Conservation (phyloP, 164 flowering plant species). For the Platanus orientalis region DNA sequence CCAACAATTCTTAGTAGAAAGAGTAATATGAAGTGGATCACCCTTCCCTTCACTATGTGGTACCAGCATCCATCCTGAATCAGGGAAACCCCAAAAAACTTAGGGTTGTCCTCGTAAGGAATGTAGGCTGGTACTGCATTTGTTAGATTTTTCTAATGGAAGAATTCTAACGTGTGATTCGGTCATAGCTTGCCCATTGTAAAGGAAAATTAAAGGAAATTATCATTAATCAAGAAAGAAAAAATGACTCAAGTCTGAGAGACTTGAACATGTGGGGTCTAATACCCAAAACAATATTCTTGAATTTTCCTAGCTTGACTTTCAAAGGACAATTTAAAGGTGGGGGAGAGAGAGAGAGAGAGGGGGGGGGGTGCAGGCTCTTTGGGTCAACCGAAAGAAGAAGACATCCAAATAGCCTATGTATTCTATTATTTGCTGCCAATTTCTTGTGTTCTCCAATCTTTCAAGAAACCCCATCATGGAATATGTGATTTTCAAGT, state of each 20-base stretch:
- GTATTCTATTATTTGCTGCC: not conserved
- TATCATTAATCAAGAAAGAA: no score
- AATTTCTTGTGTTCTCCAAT: constrained; percentile 3
- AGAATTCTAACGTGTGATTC: no score
- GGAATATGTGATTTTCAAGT: constrained; percentile 3
- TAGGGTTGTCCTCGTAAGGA: no score
- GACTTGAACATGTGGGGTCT: not conserved
- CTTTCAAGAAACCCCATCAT: constrained; percentile 15
- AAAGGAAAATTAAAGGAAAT: not conserved
- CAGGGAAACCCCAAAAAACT: no score
- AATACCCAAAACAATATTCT: constrained; percentile 4
- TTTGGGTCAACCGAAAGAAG: constrained; percentile 9
- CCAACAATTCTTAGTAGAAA: no score
- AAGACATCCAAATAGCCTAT: constrained; percentile 13
- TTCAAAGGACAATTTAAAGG: constrained; percentile 10
- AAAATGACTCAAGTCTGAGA: not conserved
- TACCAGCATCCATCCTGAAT: no score
- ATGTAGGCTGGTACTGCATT: no score
- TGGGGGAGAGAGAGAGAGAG: not conserved
- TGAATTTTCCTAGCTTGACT: constrained; percentile 19
- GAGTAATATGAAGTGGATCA: no score
- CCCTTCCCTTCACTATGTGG: no score
- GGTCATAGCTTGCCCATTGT: no score
- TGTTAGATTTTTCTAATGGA: no score
- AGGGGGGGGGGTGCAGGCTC: constrained; percentile 15